Conservation (phyloP, 352 stramenopile species). For the Phytophthora crassamura region DNA sequence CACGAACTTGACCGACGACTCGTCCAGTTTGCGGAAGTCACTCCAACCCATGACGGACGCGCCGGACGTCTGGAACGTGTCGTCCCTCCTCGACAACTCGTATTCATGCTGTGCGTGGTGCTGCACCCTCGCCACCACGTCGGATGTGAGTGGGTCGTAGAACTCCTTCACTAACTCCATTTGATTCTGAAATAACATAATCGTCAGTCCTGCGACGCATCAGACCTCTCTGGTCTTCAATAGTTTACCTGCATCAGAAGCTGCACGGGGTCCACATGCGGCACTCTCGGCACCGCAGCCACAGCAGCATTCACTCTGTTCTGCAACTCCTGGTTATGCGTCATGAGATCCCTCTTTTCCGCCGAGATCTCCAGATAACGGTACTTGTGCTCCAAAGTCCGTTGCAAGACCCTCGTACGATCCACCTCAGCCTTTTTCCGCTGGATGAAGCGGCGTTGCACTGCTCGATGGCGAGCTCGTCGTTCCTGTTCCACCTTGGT, state of each 20-base stretch:
- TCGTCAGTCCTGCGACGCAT: no score
- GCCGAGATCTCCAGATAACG: constrained; percentile 42
- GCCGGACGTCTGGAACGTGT: constrained; percentile 39
- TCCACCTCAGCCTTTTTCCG: constrained; percentile 59
- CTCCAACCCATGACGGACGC: constrained; percentile 61
- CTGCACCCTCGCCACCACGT: constrained; percentile 25
- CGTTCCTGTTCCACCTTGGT: constrained; percentile 47
- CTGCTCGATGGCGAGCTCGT: constrained; percentile 52
- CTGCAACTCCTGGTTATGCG: constrained; percentile 45
- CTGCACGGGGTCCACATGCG: constrained; percentile 28
- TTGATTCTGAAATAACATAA: no score
- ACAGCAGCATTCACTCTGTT: constrained; percentile 15
- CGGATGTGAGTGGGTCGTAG: constrained; percentile 38
- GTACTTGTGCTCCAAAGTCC: constrained; percentile 49
- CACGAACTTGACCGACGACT: constrained; percentile 49
- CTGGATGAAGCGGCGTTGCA: constrained; percentile 63
- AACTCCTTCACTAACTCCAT: constrained; percentile 54
- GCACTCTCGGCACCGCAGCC: constrained; percentile 10
- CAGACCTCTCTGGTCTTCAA: no score
- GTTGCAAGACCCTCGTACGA: constrained; percentile 42
- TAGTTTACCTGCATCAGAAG: constrained; percentile 35
- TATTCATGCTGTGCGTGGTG: constrained; percentile 40
- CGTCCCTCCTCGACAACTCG: constrained; percentile 30
- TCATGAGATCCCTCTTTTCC: constrained; percentile 41
- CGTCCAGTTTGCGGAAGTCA: constrained; percentile 51